These are phyloP conservation scores for Corniculantispora saksenae DNA, from an alignment of 2,329 filamentous ascomycete species.

Conservation along the genomic window DNA sequence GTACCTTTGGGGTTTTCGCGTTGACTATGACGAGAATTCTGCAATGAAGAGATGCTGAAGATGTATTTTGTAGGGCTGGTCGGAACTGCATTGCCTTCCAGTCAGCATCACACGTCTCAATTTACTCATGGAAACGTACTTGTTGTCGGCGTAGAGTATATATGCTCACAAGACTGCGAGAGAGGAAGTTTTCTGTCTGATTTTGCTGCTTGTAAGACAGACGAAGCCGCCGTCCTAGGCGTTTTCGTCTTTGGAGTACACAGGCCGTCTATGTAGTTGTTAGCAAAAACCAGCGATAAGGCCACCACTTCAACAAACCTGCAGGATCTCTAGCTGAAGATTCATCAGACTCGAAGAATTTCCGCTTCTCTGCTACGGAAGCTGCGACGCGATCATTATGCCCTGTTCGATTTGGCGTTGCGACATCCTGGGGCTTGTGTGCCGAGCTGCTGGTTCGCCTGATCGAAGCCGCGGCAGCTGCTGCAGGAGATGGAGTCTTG, in stretches of 20 bases:
- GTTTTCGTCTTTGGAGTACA: not conserved
- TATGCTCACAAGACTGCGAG: conserved; percentile 1
- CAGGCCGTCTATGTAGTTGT: not conserved
- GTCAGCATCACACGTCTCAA: not conserved
- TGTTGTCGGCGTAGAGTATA: not conserved
- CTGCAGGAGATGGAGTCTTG: not conserved
- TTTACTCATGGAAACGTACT: not conserved
- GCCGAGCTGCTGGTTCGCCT: not conserved
- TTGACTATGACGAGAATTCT: not conserved
- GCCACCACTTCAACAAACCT: not conserved
- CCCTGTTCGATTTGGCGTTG: not conserved
- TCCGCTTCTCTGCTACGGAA: conserved; percentile 28
- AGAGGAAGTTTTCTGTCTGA: not conserved
- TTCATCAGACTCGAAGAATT: conserved; percentile 25
- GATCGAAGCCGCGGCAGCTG: not conserved
- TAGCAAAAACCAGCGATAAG: not conserved
- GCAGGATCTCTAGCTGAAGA: not conserved
- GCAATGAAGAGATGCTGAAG: not conserved
- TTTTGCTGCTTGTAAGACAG: not conserved
- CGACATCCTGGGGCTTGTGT: not conserved
- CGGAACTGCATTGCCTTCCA: not conserved
- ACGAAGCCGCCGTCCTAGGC: not conserved
- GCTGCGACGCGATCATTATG: not conserved
- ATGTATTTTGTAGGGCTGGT: not conserved
- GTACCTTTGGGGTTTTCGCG: not conserved